Percentiles rank a stretch among this genome's conserved stretches.
Evolutionary conservation across 352 stramenopile genomes (phyloP).

Genomic region (Phytopythium chamaehyphon): DNA sequence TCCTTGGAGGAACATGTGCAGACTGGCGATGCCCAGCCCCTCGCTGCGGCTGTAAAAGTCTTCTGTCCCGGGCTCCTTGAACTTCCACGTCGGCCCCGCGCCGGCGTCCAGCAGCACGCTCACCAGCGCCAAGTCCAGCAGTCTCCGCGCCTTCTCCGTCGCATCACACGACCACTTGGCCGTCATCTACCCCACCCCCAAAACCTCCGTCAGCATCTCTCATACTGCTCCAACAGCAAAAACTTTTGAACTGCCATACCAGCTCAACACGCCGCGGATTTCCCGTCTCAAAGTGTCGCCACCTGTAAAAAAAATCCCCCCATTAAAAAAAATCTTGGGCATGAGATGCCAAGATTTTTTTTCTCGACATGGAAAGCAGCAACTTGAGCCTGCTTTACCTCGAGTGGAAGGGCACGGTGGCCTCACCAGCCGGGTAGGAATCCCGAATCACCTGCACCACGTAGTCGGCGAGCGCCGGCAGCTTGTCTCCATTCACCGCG

Average conservation of each 20-base stretch:
- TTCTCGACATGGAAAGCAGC: too few relatives aligned
- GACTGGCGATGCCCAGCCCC: constrained; percentile 74
- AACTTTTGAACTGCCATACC: constrained; percentile 18
- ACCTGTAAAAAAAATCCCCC: constrained; percentile 10
- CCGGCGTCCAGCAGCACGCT: constrained; percentile 79
- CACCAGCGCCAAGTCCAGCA: constrained; percentile 76
- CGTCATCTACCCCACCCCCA: constrained; percentile 22
- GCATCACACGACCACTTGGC: constrained; percentile 41
- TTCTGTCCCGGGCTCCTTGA: constrained; percentile 61
- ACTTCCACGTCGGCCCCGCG: constrained; percentile 67
- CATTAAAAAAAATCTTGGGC: too few relatives aligned
- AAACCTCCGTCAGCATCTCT: neutral
- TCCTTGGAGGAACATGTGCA: constrained; percentile 80
- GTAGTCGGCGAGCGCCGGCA: constrained; percentile 60
- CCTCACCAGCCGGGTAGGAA: constrained; percentile 43
- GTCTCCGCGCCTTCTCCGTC: constrained; percentile 47
- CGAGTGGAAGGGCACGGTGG: constrained; percentile 75
- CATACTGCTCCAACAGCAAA: too few relatives aligned
- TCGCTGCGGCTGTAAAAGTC: constrained; percentile 70
- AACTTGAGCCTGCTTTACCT: constrained; percentile 25
- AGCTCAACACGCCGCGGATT: constrained; percentile 51
- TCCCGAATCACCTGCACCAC: constrained; percentile 61
- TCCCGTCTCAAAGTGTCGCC: constrained; percentile 80
- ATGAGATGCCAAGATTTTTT: too few relatives aligned
- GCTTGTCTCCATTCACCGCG: constrained; percentile 44